Base-by-base conservation (phyloP, 768 basidiomycete genomes). In the Symmetrospora coprosmae region DNA sequence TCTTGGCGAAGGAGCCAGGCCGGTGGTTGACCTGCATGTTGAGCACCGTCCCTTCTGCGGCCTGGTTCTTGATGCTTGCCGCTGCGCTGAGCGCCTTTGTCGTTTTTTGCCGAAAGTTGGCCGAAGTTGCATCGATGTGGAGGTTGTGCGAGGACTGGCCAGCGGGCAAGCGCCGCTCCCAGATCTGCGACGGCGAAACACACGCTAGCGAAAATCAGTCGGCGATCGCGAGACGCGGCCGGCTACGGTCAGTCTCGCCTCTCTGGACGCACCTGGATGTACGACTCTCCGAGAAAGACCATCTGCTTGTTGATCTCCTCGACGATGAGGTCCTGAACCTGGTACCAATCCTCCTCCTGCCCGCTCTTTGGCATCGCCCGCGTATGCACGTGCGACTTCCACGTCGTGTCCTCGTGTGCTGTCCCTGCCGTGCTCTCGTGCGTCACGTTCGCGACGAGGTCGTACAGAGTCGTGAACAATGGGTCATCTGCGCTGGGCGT, bases 271-370 rank as follows among this genome's bases (percentile, higher is more conserved):
- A 90, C 90, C 80, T 99, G 94, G 50, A 99, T 75, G 31, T 92
- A 84, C n/a, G 85, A 87, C 72, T 97, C 94, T 27, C 91, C 92
- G 34, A 99, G 76, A 71, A 94, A 90, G 53, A 99, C 92, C 87
- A 99, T 90, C 70, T 94, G 89, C 73, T 86, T 88, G 61, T 89
- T 78, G n/a, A 87, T 86, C 69, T 97, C 91, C 71, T 89, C 85
- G 9, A 99, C 91, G 63, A 91, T 86, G 60, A 99, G 77, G 75
- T 99, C 92, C 73, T 96, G 89, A 49, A 97, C 84, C 76, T 88
- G 83, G 72, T 87, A 85, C 94, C 94, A 97, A 70, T 85, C 87
- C 73, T 96, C 91, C 5, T 65, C 65, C 35, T 41, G 50, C 40
- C 56, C 40, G 7, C 34, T 38, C 21, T 38, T 40, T 47, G 52